Evolutionary conservation across 257 asterid genomes (phyloP).

Genomic region (Solanum arcanum): DNA sequence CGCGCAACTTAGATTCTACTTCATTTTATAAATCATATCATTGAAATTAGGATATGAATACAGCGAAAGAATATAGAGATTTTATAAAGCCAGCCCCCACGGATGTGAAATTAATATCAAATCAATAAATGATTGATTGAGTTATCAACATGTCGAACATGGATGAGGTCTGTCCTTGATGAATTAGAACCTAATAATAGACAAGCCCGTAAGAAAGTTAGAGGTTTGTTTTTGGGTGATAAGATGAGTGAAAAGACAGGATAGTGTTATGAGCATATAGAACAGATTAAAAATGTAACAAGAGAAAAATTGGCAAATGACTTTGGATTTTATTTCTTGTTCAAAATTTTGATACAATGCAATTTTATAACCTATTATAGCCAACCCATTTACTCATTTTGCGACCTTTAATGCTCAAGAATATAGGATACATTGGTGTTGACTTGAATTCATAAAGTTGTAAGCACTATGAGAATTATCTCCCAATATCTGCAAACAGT

Average conservation of each 20-base stretch:
- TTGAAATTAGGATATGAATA: not conserved
- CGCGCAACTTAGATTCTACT: not conserved
- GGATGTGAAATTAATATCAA: not conserved
- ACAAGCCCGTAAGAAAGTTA: not conserved
- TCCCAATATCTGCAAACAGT: not conserved
- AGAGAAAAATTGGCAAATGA: not conserved
- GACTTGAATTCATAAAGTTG: not conserved
- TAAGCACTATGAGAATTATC: not conserved
- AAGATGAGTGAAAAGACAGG: not conserved
- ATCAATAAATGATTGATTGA: not conserved
- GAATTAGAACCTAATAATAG: not conserved
- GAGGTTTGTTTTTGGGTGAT: not conserved
- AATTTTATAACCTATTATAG: not conserved
- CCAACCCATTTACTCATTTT: not conserved
- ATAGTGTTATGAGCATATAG: not conserved
- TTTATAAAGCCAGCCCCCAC: not conserved
- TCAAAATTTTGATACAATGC: not conserved
- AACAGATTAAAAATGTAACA: not conserved
- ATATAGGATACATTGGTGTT: not conserved
- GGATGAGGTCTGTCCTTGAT: not conserved
- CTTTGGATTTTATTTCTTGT: not conserved
- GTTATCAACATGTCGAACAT: not conserved
- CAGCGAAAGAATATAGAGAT: not conserved
- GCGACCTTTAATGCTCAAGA: not conserved
- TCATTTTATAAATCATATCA: not conserved